phyloP scores from a whole-genome alignment of 768 basidiomycete genomes.

The Termitomyces heimii region DNA sequence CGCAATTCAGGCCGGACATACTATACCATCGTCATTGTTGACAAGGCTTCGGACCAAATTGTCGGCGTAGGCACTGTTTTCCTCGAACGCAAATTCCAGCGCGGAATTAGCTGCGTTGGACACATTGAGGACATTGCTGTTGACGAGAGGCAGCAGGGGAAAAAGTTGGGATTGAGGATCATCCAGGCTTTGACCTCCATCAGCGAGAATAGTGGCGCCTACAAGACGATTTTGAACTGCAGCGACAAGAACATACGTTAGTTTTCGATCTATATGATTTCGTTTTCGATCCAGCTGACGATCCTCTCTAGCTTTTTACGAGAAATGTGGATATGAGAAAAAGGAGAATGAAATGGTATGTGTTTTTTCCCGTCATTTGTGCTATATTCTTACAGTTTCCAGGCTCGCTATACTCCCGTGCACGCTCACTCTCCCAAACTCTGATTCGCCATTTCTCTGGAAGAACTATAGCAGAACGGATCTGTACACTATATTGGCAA shows the following conservation, averaged over 20 bases:
- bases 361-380: constrained; percentile 5
- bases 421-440: constrained; percentile 31
- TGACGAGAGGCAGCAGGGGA: constrained; percentile 83
- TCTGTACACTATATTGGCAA: not conserved
- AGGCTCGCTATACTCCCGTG: constrained; percentile 59
- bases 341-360: constrained; percentile 93
- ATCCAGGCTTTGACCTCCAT: constrained; percentile 84
- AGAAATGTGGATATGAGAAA: constrained; percentile 92
- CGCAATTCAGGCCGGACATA: constrained; percentile 58
- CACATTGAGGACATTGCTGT: constrained; percentile 99
- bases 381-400: not conserved
- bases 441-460: constrained; percentile 14
- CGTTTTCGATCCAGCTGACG: not conserved
- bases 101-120: constrained; percentile 79
- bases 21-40: constrained; percentile 80
- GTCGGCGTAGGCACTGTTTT: constrained; percentile 82
- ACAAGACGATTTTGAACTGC: constrained; percentile 98
- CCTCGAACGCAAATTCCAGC: constrained; percentile 91
- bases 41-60: constrained; percentile 67
- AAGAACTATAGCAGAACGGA: not conserved
- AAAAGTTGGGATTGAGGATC: constrained; percentile 82
- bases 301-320: constrained; percentile 73
- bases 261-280: constrained; percentile 26
- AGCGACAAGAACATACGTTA: constrained; percentile 85
- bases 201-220: constrained; percentile 75